Base-by-base conservation (phyloP, 2,329 filamentous ascomycete genomes). In the Whalleya microplaca region DNA sequence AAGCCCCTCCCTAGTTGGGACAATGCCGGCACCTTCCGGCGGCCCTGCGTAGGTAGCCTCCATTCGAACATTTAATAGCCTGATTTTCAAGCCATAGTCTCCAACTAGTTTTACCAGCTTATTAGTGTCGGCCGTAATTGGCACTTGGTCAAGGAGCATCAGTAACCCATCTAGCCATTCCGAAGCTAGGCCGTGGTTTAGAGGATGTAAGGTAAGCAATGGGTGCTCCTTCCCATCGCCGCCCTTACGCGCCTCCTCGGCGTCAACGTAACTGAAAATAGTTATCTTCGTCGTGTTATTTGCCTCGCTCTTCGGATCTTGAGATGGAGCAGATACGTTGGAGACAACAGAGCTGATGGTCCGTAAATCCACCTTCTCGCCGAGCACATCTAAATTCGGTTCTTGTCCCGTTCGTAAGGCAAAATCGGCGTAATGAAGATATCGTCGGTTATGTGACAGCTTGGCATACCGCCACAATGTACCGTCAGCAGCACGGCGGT, bases 141-240 rank as follows among this genome's bases (percentile, higher is more conserved):
- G 95, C 56, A 93, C 86, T 74, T 99, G 95, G 70, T 96, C 92
- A 21, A 99, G 82, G 52, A 99, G 80, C 92, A 99, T 96, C 54
- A 98, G 81, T 62, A 99, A 77, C 1, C 95, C 95, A 72, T 99
- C 95, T 4, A 99, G 82, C 95, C 95, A 99, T 75, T 99, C 95
- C 0, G 92, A 96, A 9, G 95, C 95, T 46, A 95, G 78, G 62
- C 86, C 91, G 70, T 95, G 89, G 56, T 86, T 90, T 56, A 86
- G 79, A 5, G 94, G 93, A 72, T 92, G 87, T 50, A 99, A 81
- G n/a, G 88, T 91, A 51, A 99, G 80, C 20, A 98, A 83, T 1
- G 90, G 82, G 48, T 85, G 79, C 72, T 98, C 95, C 64, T 84
- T 83, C n/a, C 67, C 69, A 29, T 75, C 75, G 29, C 66, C 68